Conservation (phyloP, 1,139 yeast genomes). For the Hemisphaericaspora xylofermentans region DNA sequence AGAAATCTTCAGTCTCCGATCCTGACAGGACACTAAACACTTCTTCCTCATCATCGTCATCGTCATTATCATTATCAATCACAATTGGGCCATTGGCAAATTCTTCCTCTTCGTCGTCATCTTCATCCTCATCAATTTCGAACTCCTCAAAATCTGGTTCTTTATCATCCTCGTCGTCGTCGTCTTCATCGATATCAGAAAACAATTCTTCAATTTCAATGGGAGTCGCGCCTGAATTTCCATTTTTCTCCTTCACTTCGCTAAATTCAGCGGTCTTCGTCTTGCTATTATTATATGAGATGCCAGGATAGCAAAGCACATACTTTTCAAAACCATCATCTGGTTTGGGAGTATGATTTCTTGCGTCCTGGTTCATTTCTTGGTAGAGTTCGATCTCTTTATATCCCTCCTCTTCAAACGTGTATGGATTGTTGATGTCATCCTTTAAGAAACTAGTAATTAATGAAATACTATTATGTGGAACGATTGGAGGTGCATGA, state of each 20-base stretch:
- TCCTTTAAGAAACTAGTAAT: constrained; percentile 59
- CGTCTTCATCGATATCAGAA: constrained; percentile 10
- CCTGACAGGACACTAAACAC: constrained; percentile 3
- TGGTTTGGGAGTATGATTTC: constrained; percentile 5
- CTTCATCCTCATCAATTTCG: constrained; percentile 13
- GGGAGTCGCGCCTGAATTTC: constrained; percentile 13
- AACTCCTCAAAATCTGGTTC: neutral
- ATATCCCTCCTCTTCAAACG: constrained; percentile 52
- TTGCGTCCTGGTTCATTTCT: constrained; percentile 25
- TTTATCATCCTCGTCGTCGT: constrained; percentile 6
- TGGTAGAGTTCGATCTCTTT: constrained; percentile 41
- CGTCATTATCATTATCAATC: constrained; percentile 11
- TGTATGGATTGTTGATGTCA: constrained; percentile 60
- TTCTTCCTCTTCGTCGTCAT: constrained; percentile 14
- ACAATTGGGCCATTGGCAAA: constrained; percentile 11
- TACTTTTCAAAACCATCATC: constrained; percentile 20
- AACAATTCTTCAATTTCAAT: constrained; percentile 12
- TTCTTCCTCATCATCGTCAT: constrained; percentile 6
- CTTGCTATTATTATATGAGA: constrained; percentile 9
- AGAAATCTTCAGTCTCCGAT: constrained; percentile 1
- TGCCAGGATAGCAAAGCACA: constrained; percentile 34
- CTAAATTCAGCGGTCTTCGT: constrained; percentile 3
- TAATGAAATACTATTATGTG: constrained; percentile 52
- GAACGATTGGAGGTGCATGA: constrained; percentile 11
- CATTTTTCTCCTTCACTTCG: constrained; percentile 12